A percentile compares a stretch with the other conserved stretches of the same genome.
Conservation (phyloP, 208 protist genomes). For the Trypanosoma scelopori region DNA sequence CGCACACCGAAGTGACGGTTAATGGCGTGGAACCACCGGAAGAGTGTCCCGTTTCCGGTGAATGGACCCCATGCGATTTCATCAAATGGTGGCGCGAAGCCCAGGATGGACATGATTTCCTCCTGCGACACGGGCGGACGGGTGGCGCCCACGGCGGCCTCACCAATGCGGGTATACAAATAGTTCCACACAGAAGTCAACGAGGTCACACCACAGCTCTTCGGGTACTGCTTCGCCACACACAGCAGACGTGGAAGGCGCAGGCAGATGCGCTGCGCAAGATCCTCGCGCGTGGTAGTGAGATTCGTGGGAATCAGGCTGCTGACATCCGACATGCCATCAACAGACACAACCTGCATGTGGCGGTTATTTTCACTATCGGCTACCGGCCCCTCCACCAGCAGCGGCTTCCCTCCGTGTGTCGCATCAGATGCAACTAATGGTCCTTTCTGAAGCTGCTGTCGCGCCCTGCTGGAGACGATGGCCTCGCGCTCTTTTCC, state of each 20-base stretch:
- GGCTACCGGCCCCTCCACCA: neutral
- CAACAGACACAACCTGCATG: constrained; percentile 39
- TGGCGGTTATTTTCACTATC: constrained; percentile 21
- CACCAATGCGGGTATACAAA: constrained; percentile 84
- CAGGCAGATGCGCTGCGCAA: constrained; percentile 70
- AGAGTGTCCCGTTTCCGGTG: constrained; percentile 89
- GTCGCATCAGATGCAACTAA: neutral
- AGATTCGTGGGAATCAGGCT: constrained; percentile 69
- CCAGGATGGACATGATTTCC: constrained; percentile 86
- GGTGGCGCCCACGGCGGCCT: constrained; percentile 36
- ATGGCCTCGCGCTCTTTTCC: constrained; percentile 70
- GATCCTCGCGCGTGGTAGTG: constrained; percentile 57
- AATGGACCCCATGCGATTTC: constrained; percentile 90
- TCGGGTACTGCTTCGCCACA: constrained; percentile 91
- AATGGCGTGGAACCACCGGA: constrained; percentile 91
- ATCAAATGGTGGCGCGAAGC: constrained; percentile 89
- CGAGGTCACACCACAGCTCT: constrained; percentile 85
- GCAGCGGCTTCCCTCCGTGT: constrained; percentile 3
- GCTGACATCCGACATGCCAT: constrained; percentile 46
- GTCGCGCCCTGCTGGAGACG: constrained; percentile 32
- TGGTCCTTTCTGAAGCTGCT: constrained; percentile 9
- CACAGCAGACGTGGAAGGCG: constrained; percentile 70
- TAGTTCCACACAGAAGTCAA: constrained; percentile 92
- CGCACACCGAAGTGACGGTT: constrained; percentile 69
- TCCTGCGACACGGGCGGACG: constrained; percentile 81